Conservation (phyloP, 148 eudicot species). For the Drosera capensis region DNA sequence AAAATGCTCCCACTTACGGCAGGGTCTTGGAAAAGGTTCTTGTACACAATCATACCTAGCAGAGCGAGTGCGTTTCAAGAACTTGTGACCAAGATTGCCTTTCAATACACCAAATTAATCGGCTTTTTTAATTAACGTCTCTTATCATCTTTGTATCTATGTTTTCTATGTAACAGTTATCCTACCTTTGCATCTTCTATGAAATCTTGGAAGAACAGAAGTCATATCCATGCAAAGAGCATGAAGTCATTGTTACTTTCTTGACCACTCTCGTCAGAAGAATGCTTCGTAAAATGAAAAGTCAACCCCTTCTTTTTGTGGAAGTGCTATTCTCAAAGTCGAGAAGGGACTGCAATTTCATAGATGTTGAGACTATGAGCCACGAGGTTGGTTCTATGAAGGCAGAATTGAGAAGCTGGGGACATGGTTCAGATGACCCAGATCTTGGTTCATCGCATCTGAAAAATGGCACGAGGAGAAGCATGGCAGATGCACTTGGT, state of each 20-base stretch:
- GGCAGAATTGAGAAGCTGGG: slow-evolving; percentile 35
- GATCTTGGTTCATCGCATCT: slow-evolving; percentile 32
- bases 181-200: slow-evolving; percentile 56
- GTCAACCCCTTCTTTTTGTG: slow-evolving; percentile 80
- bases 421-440: slow-evolving; percentile 16
- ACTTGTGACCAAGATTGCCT: neutral
- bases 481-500: slow-evolving; percentile 93
- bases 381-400: slow-evolving; percentile 55
- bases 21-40: too few species aligned
- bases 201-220: slow-evolving; percentile 84
- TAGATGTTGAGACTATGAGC: slow-evolving; percentile 54
- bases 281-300: slow-evolving; percentile 88
- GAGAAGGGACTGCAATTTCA: slow-evolving; percentile 69
- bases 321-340: slow-evolving; percentile 86
- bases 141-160: slow-evolving; percentile 8
- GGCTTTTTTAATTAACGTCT: neutral
- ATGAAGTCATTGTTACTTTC: slow-evolving; percentile 58
- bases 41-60: too few species aligned
- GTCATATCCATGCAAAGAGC: slow-evolving; percentile 54
- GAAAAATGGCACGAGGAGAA: slow-evolving; percentile 36
- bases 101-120: neutral
- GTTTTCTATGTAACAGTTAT: slow-evolving; percentile 43
- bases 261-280: slow-evolving; percentile 68
- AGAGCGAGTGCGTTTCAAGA: too few species aligned
- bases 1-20: too few species aligned